phyloP scores from a whole-genome alignment of 805 yeast species.

The Metschnikowia koreensis region DNA sequence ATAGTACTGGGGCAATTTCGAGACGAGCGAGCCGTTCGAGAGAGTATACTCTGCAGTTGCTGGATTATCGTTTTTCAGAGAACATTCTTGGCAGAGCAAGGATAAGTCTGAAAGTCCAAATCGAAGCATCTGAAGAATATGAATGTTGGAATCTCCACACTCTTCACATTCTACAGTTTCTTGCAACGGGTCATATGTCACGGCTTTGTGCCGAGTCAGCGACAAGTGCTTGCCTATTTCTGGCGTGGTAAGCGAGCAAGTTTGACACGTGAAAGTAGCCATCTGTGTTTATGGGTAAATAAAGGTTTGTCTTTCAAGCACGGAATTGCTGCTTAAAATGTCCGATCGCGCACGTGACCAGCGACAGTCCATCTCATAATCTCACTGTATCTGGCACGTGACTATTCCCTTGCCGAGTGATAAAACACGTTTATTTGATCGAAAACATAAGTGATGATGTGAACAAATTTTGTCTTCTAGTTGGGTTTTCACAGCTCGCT shows the following conservation, averaged over 20 bases:
- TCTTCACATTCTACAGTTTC: conserved; percentile 55
- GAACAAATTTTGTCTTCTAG: too few relatives aligned
- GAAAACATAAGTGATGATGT: too few relatives aligned
- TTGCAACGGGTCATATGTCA: conserved; percentile 30
- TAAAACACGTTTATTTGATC: too few relatives aligned
- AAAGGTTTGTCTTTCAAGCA: neutral
- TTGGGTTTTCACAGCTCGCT: neutral
- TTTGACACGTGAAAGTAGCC: conserved; percentile 40
- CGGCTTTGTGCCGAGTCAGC: conserved; percentile 50
- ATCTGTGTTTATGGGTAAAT: neutral
- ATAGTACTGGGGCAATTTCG: conserved; percentile 45
- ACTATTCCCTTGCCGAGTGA: too few relatives aligned
- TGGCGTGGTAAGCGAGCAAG: conserved; percentile 39
- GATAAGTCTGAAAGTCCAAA: conserved; percentile 57
- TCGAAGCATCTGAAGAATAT: conserved; percentile 49
- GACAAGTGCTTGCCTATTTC: conserved; percentile 53
- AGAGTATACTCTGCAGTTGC: conserved; percentile 51
- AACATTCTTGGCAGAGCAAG: conserved; percentile 47
- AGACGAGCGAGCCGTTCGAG: conserved; percentile 55
- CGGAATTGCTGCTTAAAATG: neutral
- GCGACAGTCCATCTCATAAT: neutral
- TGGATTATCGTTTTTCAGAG: conserved; percentile 35
- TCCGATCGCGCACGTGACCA: neutral
- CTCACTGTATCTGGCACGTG: too few relatives aligned
- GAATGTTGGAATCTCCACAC: conserved; percentile 53